phyloP scores from a whole-genome alignment of 2,329 filamentous ascomycete genomes.

The Thermothelomyces thermophilus region DNA sequence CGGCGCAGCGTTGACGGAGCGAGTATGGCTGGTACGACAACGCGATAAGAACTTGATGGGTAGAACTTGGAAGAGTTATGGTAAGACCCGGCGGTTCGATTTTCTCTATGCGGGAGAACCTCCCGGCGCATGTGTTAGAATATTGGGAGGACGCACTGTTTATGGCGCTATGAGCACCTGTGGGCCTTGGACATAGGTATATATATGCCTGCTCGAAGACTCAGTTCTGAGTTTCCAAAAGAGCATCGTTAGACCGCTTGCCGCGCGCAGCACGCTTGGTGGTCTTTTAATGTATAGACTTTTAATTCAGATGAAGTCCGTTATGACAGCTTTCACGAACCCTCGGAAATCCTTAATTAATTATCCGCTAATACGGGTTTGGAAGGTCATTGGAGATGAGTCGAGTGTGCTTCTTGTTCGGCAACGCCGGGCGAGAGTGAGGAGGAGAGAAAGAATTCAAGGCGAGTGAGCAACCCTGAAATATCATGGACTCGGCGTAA shows the following conservation, averaged over 20 bases:
- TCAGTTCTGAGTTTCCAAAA: neutral
- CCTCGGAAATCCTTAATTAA: too few species aligned
- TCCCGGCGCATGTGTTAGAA: neutral
- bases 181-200: neutral
- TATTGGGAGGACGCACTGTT: too few species aligned
- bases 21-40: neutral
- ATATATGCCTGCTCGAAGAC: neutral
- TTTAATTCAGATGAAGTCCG: conserved; percentile 8
- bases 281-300: conserved; percentile 4
- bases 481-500: too few species aligned
- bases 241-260: neutral
- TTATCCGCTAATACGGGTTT: neutral
- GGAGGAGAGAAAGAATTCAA: too few species aligned
- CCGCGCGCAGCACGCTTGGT: neutral
- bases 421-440: too few species aligned
- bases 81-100: neutral
- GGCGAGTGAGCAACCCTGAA: too few species aligned
- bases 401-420: too few species aligned
- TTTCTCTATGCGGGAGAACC: neutral
- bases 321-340: conserved; percentile 1
- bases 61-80: neutral
- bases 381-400: neutral
- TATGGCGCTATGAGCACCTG: neutral
- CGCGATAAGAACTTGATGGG: neutral
- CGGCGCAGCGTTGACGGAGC: neutral